Percentiles rank a stretch among this genome's conserved stretches.
These are phyloP conservation scores for Aristolochia californica DNA, from an alignment of 164 flowering plant species.

Conservation along the genomic window DNA sequence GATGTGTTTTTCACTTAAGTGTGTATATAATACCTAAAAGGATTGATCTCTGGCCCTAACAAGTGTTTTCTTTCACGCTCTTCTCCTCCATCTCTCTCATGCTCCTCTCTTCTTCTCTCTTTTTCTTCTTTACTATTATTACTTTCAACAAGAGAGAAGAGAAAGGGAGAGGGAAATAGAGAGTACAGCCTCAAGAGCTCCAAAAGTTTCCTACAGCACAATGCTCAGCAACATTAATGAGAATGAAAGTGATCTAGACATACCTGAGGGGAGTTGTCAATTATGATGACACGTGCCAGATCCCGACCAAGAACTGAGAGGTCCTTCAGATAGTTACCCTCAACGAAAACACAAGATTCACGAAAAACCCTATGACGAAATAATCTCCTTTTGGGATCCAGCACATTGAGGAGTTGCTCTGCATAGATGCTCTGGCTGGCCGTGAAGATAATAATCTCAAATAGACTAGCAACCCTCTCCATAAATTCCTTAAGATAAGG, in stretches of 20 bases:
- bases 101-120: no score
- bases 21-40: no score
- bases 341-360: slow-evolving; percentile 84
- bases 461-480: slow-evolving; percentile 71
- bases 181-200: no score
- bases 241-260: background rate
- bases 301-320: slow-evolving; percentile 95
- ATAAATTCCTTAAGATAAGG: slow-evolving; percentile 77
- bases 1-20: no score
- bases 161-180: no score
- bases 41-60: no score
- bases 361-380: slow-evolving; percentile 89
- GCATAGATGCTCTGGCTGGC: slow-evolving; percentile 99
- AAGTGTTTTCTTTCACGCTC: no score
- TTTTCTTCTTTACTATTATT: no score
- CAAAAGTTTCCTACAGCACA: no score
- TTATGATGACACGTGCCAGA: slow-evolving; percentile 64
- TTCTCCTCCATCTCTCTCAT: no score
- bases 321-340: slow-evolving; percentile 93
- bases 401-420: slow-evolving; percentile 83
- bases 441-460: slow-evolving; percentile 90
- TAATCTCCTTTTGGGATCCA: slow-evolving; percentile 85
- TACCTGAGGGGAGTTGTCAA: slow-evolving; percentile 99
- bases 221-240: no score
- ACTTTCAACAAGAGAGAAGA: no score